Evolutionary conservation across 768 basidiomycete species (phyloP).

Genomic region (Lactifluus volemus): DNA sequence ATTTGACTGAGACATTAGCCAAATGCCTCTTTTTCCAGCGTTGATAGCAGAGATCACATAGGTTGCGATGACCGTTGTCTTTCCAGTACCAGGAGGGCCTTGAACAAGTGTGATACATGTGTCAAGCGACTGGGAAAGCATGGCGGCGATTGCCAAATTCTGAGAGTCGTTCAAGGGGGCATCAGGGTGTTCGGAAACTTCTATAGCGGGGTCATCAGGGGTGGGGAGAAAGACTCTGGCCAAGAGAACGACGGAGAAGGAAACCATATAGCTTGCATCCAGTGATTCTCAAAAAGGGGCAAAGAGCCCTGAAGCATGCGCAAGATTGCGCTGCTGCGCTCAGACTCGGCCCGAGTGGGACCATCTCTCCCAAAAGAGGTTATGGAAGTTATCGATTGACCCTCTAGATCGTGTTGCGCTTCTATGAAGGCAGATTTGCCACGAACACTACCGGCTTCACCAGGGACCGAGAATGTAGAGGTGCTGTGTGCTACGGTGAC

Average conservation of each 20-base stretch:
- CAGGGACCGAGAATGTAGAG: conserved; percentile 24
- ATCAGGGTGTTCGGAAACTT: conserved; percentile 20
- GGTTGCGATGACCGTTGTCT: conserved; percentile 29
- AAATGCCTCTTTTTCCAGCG: conserved; percentile 39
- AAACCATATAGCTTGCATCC: conserved; percentile 31
- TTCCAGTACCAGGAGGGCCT: conserved; percentile 29
- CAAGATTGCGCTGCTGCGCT: conserved; percentile 28
- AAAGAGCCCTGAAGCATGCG: conserved; percentile 29
- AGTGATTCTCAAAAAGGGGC: conserved; percentile 28
- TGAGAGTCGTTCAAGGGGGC: conserved; percentile 35
- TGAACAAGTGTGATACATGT: conserved; percentile 29
- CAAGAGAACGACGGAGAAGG: conserved; percentile 27
- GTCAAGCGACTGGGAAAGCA: conserved; percentile 31
- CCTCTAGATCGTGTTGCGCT: conserved; percentile 23
- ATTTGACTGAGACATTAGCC: conserved; percentile 81
- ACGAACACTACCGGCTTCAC: conserved; percentile 8
- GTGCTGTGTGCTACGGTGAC: conserved; percentile 22
- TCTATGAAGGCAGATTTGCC: conserved; percentile 23
- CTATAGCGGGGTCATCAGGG: conserved; percentile 18
- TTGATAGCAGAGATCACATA: conserved; percentile 25
- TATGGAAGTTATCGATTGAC: conserved; percentile 30
- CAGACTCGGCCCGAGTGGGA: conserved; percentile 50
- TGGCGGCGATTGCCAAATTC: conserved; percentile 27
- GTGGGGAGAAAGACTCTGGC: conserved; percentile 29
- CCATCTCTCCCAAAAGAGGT: conserved; percentile 46